Base-by-base conservation (phyloP, 805 yeast genomes). In the Myxozyma geophila region DNA sequence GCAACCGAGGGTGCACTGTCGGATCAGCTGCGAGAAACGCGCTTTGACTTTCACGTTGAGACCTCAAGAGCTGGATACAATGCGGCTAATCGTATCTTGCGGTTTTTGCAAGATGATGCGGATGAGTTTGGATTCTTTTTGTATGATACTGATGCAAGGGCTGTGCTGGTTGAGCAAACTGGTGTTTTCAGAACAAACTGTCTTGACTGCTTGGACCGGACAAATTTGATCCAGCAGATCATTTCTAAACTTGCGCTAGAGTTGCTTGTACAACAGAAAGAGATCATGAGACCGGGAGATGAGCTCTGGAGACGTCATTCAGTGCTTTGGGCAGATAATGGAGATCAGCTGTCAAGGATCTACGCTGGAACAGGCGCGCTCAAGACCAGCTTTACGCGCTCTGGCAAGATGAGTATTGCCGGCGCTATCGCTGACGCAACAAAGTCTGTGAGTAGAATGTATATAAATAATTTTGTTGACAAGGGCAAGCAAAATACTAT, bases 391-490 rank as follows among this genome's bases (percentile, higher is more conserved):
- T 95, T 89, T 73, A 90, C 98, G 1, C 83, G 99, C 73, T 87
- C 90, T 36, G 99, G 99, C 28, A 93, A 92, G 72, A 92, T 92
- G 98, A 91, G 93, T 50, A 78, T 95, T 59, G 98, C 98, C 0
- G 98, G 98, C 41, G 97, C 98, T 0, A 77, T 95, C n/a, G 89
- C 97, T 0, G 99, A 95, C 77, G 97, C 96, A 3, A 92, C 98
- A 0, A 95, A 95, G 76, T 90, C 97, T 0, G 97, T 95, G 8
- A 87, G 96, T 48, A 82, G 99, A 76, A 86, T 95, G 85, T 95
- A 95, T 75, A 93, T 95, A 74, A 95, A 95, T 77, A 93, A 96
- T 67, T 95, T 95, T 76, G 92, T 91, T 71, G 99, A 95, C 76
- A 89, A 89, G 70, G 87, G 86, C 49, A 89, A 92, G 66, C 99